Evolutionary conservation across 1,284 basidiomycete species (phyloP), one percentile per base, ranked within the genome.

Genomic region (Irpex sp.): DNA sequence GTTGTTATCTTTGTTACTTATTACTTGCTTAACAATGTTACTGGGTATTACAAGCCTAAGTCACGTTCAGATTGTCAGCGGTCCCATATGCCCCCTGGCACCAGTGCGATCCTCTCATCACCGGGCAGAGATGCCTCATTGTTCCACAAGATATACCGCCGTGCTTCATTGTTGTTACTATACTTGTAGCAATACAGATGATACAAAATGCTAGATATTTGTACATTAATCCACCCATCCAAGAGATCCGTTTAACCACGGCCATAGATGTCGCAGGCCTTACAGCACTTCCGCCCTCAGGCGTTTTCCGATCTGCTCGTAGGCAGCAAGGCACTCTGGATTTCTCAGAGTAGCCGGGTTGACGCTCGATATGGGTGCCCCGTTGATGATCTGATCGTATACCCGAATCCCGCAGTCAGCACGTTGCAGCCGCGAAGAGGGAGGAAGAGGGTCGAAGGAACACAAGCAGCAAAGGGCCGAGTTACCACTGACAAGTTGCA

Each of bases 331-430:
- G 70, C 89, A 92, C 62, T 86, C 85, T 6, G 92, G 89, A 74
- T 94, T 95, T 47, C 85, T 80, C 66, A 94, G 75, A 6, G 93
- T 94, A 11, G 91, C 83, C 15, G 84, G 85, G 74, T 95, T 94
- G 66, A 94, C 86, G 64, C 79, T 85, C 38, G 82, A 81, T 57
- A 90, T 70, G 9, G 85, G 79, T 0, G 90, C 85, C n/a, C 93
- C 92, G 73, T 94, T 93, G 79, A 94, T 88, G 69, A 94, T 87
- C 88, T 89, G 66, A 64, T 47, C n/a, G 4, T 11, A 47, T 47
- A 15, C n/a, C 40, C 40, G 49, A 58, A 64, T 47, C 40, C 40
- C 15, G 52, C 34, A 65, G 51, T 54, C 64, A 8, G 47, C 64
- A 69, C 26, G 19, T 13, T 57, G 40, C 37, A 52, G 57, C 48